Evolutionary conservation across 2,329 filamentous ascomycete genomes (phyloP).

Genomic region (Colletotrichum noveboracense): DNA sequence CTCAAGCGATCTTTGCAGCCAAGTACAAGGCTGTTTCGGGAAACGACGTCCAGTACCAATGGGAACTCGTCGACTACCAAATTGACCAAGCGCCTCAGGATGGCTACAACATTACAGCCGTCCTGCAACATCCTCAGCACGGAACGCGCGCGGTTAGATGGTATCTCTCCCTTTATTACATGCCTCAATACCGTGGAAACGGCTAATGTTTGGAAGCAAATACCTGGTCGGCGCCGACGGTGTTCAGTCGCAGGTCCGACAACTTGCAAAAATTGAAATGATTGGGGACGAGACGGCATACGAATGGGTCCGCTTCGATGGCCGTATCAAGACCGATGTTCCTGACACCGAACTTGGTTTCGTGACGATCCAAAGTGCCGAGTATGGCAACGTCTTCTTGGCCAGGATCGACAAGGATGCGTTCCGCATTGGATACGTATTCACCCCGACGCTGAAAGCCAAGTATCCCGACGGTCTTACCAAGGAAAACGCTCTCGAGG

Average conservation of each 20-base stretch:
- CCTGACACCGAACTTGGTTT: background rate
- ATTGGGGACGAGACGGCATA: background rate
- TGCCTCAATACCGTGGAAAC: background rate
- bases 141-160: background rate
- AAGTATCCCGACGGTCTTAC: background rate
- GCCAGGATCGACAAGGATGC: background rate
- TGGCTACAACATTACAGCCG: background rate
- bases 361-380: background rate
- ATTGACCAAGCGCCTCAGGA: background rate
- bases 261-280: background rate
- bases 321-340: background rate
- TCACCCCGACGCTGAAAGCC: background rate
- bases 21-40: background rate
- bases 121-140: background rate
- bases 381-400: background rate
- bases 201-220: background rate
- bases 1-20: background rate
- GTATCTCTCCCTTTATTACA: background rate
- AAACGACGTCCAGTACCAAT: background rate
- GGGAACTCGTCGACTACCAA: background rate
- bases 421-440: background rate
- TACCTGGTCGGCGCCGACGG: background rate
- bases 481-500: background rate
- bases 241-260: background rate
- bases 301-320: background rate